Percentiles rank a stretch among this genome's conserved stretches.
Evolutionary conservation across 192 early-diverging fungal species (phyloP).

Genomic region (Gamsiella multidivaricata): DNA sequence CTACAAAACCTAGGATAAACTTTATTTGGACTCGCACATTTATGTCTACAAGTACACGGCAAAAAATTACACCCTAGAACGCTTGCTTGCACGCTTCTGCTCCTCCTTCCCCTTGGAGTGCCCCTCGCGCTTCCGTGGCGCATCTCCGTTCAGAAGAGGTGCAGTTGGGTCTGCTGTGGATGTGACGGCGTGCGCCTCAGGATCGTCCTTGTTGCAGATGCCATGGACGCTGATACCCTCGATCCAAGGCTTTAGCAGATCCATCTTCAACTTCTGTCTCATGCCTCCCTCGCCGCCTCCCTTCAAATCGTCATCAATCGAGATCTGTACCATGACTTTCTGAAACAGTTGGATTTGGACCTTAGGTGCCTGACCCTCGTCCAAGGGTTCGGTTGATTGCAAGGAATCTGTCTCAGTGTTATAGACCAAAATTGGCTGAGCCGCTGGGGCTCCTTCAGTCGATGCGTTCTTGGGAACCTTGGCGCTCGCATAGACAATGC

Average conservation of each 20-base stretch:
- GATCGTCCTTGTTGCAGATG: constrained; percentile 33
- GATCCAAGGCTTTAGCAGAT: constrained; percentile 62
- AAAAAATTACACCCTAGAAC: constrained; percentile 18
- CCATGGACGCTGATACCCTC: constrained; percentile 63
- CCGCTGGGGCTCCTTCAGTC: constrained; percentile 16
- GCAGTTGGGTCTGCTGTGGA: neutral
- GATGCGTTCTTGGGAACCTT: constrained; percentile 31
- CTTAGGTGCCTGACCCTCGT: constrained; percentile 47
- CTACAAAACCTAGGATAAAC: neutral
- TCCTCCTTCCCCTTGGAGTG: neutral
- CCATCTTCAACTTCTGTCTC: constrained; percentile 73
- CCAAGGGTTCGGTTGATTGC: constrained; percentile 35
- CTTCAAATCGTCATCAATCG: constrained; percentile 61
- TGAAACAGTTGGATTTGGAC: constrained; percentile 79
- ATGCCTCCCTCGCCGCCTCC: constrained; percentile 65
- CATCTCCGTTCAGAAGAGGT: neutral
- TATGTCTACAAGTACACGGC: neutral
- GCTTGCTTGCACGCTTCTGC: constrained; percentile 24
- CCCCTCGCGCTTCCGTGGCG: constrained; percentile 29
- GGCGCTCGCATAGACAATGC: constrained; percentile 82
- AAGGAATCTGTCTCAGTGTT: constrained; percentile 58
- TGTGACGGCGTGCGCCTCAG: constrained; percentile 19
- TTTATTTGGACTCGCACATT: neutral
- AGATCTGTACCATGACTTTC: constrained; percentile 82
- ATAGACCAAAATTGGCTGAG: constrained; percentile 47